Percentiles rank a stretch among this genome's conserved stretches.
Evolutionary conservation across 2,329 filamentous ascomycete genomes (phyloP).

Genomic region (Hypoxylon sp.): DNA sequence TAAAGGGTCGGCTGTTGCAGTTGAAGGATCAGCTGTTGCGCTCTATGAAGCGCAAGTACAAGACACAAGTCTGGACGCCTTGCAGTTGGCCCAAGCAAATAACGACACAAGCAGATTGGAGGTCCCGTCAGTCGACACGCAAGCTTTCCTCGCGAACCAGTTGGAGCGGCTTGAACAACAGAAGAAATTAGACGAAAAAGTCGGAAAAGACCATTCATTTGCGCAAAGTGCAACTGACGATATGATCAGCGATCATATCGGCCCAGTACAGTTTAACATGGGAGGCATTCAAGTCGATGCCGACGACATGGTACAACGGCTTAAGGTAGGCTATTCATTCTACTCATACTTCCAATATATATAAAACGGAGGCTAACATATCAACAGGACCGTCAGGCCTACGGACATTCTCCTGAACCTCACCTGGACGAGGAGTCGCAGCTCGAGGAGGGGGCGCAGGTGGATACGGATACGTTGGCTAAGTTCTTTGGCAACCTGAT

Average conservation of each 20-base stretch:
- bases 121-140: conserved; percentile 78
- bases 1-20: conserved; percentile 74
- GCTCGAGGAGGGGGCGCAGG: conserved; percentile 56
- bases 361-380: conserved; percentile 46
- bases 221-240: conserved; percentile 54
- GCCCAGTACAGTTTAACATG: conserved; percentile 97
- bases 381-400: conserved; percentile 68
- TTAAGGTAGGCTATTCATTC: conserved; percentile 72
- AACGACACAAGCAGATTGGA: conserved; percentile 66
- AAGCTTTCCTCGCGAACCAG: conserved; percentile 82
- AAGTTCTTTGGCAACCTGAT: conserved; percentile 72
- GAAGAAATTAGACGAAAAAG: conserved; percentile 67
- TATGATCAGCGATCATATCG: conserved; percentile 82
- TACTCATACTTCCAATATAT: neutral
- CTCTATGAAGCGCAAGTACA: conserved; percentile 85
- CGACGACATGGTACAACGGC: conserved; percentile 88
- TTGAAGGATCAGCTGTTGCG: conserved; percentile 73
- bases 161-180: conserved; percentile 78
- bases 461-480: conserved; percentile 70
- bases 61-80: conserved; percentile 76
- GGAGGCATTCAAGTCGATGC: conserved; percentile 96
- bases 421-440: conserved; percentile 55
- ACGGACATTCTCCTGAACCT: conserved; percentile 61
- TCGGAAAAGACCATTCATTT: conserved; percentile 54
- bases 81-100: conserved; percentile 66